A percentile compares a stretch with the other conserved stretches of the same genome.
These are phyloP conservation scores for Boletus rubroflammeus DNA, from an alignment of 768 basidiomycete species.

Conservation along the genomic window DNA sequence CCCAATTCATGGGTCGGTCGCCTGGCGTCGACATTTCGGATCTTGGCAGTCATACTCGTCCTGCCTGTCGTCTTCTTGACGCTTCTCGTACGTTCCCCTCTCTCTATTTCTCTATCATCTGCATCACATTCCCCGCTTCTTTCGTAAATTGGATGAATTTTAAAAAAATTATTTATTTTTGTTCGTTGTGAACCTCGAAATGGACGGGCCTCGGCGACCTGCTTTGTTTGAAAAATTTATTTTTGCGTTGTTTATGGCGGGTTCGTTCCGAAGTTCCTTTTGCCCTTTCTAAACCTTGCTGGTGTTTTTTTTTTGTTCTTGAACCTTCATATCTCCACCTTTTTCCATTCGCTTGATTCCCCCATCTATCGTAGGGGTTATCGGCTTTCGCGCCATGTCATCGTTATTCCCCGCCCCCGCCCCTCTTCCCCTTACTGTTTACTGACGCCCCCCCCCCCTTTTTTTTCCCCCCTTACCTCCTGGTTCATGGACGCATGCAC, in stretches of 20 bases:
- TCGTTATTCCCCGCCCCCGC: background rate
- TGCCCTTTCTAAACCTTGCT: background rate
- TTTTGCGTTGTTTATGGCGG: conserved; percentile 3
- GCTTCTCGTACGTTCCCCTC: conserved; percentile 50
- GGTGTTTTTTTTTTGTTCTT: background rate
- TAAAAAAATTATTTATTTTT: background rate
- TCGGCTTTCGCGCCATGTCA: background rate
- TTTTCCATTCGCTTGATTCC: conserved; percentile 1
- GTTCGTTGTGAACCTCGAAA: no score
- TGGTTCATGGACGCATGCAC: background rate
- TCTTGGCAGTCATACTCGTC: conserved; percentile 53
- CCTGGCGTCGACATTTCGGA: conserved; percentile 58
- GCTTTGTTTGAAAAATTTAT: background rate
- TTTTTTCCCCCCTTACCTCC: background rate
- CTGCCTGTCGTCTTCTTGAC: conserved; percentile 56
- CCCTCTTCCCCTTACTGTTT: background rate
- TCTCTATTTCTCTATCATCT: conserved; percentile 3
- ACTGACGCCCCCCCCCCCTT: conserved; percentile 1
- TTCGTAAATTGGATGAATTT: conserved; percentile 9
- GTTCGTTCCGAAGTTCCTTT: conserved; percentile 10
- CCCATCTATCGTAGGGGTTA: background rate
- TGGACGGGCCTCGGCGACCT: background rate
- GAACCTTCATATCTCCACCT: conserved; percentile 17
- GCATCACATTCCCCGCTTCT: background rate
- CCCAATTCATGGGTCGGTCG: conserved; percentile 65